These are phyloP conservation scores for Pseudozyma tsukubaensis DNA, from an alignment of 1,284 basidiomycete genomes.

Conservation along the genomic window DNA sequence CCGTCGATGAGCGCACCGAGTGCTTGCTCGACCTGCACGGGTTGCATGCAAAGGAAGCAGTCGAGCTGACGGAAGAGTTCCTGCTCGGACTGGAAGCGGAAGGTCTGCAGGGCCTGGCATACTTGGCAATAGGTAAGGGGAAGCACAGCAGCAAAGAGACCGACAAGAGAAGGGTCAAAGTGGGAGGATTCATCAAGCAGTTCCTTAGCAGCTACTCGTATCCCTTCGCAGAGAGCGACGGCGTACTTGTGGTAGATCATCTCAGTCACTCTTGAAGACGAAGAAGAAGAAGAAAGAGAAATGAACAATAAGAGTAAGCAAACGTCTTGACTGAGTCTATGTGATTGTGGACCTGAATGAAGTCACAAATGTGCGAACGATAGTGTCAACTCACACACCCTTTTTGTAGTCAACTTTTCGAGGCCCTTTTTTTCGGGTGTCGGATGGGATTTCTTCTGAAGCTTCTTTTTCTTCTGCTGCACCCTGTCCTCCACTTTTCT, in stretches of 20 bases:
- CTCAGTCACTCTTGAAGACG: slow-evolving; percentile 38
- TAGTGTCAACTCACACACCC: not conserved
- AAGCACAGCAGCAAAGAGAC: slow-evolving; percentile 90
- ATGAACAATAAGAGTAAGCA: slow-evolving; percentile 14
- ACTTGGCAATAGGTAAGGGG: slow-evolving; percentile 91
- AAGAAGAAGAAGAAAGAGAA: not conserved
- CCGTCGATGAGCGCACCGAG: slow-evolving; percentile 73
- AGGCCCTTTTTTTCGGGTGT: slow-evolving; percentile 1
- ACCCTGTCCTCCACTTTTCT: slow-evolving; percentile 8
- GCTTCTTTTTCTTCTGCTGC: slow-evolving; percentile 10
- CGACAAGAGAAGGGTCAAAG: slow-evolving; percentile 81
- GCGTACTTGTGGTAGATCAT: slow-evolving; percentile 86
- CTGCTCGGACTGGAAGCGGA: slow-evolving; percentile 82
- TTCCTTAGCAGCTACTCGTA: slow-evolving; percentile 85
- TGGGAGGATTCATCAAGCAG: slow-evolving; percentile 85
- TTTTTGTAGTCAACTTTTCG: not conserved
- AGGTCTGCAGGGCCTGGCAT: slow-evolving; percentile 78
- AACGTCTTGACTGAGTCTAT: not conserved
- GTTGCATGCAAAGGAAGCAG: slow-evolving; percentile 88
- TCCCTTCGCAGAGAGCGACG: slow-evolving; percentile 92
- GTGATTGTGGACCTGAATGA: not conserved
- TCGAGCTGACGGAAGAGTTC: slow-evolving; percentile 90
- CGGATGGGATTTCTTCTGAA: not conserved
- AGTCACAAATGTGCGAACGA: slow-evolving; percentile 2
- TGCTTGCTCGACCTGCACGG: slow-evolving; percentile 71